Percentiles rank a stretch among this genome's conserved stretches.
Evolutionary conservation across 2,329 filamentous ascomycete genomes (phyloP).

Genomic region (Westerdykella sp.): DNA sequence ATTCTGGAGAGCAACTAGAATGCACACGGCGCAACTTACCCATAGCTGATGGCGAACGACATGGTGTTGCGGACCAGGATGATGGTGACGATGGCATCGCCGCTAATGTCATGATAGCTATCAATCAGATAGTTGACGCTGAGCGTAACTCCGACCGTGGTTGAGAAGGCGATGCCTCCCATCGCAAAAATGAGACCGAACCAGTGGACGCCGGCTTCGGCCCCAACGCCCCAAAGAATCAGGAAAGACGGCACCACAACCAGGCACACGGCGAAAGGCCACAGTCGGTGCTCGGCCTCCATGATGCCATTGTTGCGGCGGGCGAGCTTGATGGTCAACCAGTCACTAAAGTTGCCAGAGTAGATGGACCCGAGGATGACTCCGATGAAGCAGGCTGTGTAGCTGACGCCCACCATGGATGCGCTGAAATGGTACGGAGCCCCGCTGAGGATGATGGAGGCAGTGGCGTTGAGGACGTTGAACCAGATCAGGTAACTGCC

Average conservation of each 20-base stretch:
- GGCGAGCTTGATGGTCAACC: conserved; percentile 20
- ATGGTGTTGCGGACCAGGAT: conserved; percentile 43
- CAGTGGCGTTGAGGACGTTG: conserved; percentile 25
- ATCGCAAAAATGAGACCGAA: conserved; percentile 43
- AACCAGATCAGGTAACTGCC: conserved; percentile 24
- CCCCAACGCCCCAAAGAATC: conserved; percentile 45
- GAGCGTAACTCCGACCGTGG: conserved; percentile 36
- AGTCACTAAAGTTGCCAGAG: conserved; percentile 19
- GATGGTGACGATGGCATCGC: conserved; percentile 42
- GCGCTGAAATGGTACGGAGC: conserved; percentile 18
- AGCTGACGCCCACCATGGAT: conserved; percentile 18
- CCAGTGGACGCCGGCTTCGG: conserved; percentile 41
- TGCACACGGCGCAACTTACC: too few relatives aligned
- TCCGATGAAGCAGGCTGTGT: conserved; percentile 18
- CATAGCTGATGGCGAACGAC: conserved; percentile 39
- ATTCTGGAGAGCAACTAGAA: too few relatives aligned
- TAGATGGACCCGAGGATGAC: conserved; percentile 14
- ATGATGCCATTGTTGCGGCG: conserved; percentile 29
- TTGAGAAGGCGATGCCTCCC: conserved; percentile 40
- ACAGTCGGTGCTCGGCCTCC: conserved; percentile 32
- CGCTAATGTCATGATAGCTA: conserved; percentile 39
- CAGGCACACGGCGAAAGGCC: conserved; percentile 28
- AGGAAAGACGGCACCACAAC: conserved; percentile 38
- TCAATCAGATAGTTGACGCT: conserved; percentile 40
- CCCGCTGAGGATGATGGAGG: conserved; percentile 19